Conservation (phyloP, 768 basidiomycete genomes). For the Floccularia luteovirens region DNA sequence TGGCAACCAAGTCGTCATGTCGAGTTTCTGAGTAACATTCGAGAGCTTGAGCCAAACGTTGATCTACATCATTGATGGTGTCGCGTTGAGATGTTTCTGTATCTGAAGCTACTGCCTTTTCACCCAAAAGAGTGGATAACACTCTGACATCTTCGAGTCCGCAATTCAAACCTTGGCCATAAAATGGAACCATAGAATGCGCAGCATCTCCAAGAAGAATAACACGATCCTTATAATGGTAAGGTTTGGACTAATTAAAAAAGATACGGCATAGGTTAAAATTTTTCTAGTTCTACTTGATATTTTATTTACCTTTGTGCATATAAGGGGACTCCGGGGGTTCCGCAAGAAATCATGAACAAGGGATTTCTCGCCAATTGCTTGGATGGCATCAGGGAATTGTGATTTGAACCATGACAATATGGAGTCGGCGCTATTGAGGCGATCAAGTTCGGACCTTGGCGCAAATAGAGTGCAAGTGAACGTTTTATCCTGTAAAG, state of each 20-base stretch:
- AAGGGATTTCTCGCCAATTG: slow-evolving; percentile 78
- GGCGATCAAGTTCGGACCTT: slow-evolving; percentile 61
- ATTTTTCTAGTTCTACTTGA: no score
- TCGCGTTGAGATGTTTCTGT: slow-evolving; percentile 21
- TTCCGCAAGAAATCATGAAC: slow-evolving; percentile 75
- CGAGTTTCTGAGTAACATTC: slow-evolving; percentile 73
- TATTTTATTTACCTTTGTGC: slow-evolving; percentile 77
- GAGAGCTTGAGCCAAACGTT: slow-evolving; percentile 57
- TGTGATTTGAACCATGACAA: slow-evolving; percentile 72
- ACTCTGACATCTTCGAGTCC: slow-evolving; percentile 96
- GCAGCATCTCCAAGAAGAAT: slow-evolving; percentile 92
- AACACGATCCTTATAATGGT: slow-evolving; percentile 84
- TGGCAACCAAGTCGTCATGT: slow-evolving; percentile 85
- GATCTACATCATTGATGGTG: slow-evolving; percentile 35
- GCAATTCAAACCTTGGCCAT: slow-evolving; percentile 95
- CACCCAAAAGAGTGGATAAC: slow-evolving; percentile 65
- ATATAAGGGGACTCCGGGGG: slow-evolving; percentile 85
- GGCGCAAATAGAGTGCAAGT: slow-evolving; percentile 96
- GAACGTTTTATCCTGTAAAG: slow-evolving; percentile 85
- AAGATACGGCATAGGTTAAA: no score
- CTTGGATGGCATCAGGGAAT: slow-evolving; percentile 82
- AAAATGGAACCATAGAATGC: slow-evolving; percentile 98
- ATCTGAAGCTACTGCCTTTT: slow-evolving; percentile 55
- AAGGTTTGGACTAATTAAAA: slow-evolving; percentile 74
- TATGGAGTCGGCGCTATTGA: slow-evolving; percentile 49